These are phyloP conservation scores for Furculomyces boomerangus DNA, from an alignment of 371 early-diverging fungal species.

Conservation along the genomic window DNA sequence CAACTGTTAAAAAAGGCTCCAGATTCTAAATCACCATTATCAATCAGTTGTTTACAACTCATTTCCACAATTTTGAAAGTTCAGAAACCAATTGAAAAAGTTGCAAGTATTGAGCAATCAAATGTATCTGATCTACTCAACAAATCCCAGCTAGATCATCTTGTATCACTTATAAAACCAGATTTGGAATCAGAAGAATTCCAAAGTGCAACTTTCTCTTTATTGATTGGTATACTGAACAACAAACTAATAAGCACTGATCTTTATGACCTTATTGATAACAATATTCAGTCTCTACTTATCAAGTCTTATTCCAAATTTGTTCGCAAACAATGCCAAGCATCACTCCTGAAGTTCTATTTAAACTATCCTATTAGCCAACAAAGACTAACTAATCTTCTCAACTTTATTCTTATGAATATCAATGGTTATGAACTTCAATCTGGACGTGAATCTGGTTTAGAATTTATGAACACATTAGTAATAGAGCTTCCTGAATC, in stretches of 20 bases:
- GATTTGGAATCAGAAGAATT: conserved; percentile 77
- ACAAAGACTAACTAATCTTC: not conserved
- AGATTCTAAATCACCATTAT: conserved; percentile 12
- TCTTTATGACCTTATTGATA: conserved; percentile 81
- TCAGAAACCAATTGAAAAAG: not conserved
- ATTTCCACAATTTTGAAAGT: conserved; percentile 45
- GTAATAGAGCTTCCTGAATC: not conserved
- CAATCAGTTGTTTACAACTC: conserved; percentile 10
- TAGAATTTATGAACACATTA: not conserved
- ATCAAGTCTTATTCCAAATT: conserved; percentile 37
- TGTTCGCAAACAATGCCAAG: conserved; percentile 66
- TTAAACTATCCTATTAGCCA: conserved; percentile 15
- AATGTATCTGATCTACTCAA: conserved; percentile 5
- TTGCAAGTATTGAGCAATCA: not conserved
- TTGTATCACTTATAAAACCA: conserved; percentile 62
- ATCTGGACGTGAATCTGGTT: not conserved
- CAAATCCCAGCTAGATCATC: conserved; percentile 53
- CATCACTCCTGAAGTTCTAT: conserved; percentile 68
- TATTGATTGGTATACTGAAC: conserved; percentile 69
- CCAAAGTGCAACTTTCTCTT: conserved; percentile 62
- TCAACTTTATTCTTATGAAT: not conserved
- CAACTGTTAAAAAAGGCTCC: conserved; percentile 38
- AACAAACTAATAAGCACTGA: conserved; percentile 70
- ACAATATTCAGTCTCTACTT: conserved; percentile 46
- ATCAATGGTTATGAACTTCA: not conserved